Conservation (phyloP, 495 filamentous ascomycete genomes). For the Neurospora sp. region DNA sequence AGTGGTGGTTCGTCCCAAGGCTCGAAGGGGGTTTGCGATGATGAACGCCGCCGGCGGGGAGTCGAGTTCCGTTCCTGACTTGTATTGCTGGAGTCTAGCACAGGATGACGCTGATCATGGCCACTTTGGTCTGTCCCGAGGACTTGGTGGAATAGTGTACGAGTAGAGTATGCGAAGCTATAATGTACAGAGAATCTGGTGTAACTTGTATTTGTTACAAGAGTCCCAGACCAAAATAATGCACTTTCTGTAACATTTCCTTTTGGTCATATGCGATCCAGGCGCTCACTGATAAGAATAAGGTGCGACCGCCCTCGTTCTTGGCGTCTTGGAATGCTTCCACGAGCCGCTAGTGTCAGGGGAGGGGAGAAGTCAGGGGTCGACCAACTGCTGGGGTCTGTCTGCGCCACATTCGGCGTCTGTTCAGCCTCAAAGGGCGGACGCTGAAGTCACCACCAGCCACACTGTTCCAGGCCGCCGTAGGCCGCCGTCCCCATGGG, state of each 20-base stretch:
- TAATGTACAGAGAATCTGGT: neutral
- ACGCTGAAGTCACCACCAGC: neutral
- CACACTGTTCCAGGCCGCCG: neutral
- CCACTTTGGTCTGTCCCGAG: neutral
- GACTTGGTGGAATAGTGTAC: neutral
- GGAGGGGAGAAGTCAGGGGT: neutral
- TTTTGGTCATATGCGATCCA: neutral
- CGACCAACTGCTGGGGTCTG: neutral
- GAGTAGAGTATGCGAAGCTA: neutral
- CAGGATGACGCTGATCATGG: neutral
- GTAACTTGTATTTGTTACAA: neutral
- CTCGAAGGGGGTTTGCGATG: neutral
- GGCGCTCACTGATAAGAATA: neutral
- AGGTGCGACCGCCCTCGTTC: neutral
- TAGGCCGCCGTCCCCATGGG: too few relatives aligned
- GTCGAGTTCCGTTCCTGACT: neutral
- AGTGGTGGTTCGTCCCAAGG: neutral
- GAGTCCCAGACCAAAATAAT: neutral
- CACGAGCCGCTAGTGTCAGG: neutral
- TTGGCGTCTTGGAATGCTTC: neutral
- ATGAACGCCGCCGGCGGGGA: neutral
- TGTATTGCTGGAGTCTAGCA: neutral
- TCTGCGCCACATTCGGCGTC: neutral
- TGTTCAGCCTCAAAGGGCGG: neutral
- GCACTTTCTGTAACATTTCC: neutral